Evolutionary conservation across 441 rosid species (phyloP).

Genomic region (Euphorbia celastroides): DNA sequence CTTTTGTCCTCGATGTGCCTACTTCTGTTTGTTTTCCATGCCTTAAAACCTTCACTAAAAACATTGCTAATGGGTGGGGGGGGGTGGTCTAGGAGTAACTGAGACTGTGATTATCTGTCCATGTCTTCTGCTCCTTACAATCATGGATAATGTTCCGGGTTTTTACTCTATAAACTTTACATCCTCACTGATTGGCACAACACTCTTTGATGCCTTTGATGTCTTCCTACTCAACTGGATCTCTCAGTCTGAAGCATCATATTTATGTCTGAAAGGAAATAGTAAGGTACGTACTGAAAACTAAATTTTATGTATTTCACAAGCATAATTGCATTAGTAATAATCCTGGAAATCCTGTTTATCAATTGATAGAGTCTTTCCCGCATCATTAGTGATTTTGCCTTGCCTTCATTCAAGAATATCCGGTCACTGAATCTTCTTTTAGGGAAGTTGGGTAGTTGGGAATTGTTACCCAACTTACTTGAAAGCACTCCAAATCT

Average conservation of each 20-base stretch:
- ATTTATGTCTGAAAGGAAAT: neutral
- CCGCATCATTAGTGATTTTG: neutral
- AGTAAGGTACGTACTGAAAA: neutral
- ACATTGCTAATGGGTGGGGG: neutral
- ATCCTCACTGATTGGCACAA: neutral
- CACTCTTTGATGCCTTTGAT: neutral
- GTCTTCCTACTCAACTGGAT: neutral
- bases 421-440: neutral
- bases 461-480: neutral
- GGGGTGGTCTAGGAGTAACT: neutral
- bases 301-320: neutral
- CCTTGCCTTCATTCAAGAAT: neutral
- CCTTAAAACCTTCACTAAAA: neutral
- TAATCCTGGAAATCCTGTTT: neutral
- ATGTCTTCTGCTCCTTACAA: neutral
- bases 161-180: neutral
- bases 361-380: neutral
- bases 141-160: neutral
- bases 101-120: neutral
- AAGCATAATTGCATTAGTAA: neutral
- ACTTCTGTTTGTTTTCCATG: neutral
- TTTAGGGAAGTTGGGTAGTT: neutral
- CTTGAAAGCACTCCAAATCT: neutral
- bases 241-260: neutral
- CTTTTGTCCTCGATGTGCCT: no score